Conservation (phyloP, 2,329 filamentous ascomycete species). For the Ophiostoma angusticollis region DNA sequence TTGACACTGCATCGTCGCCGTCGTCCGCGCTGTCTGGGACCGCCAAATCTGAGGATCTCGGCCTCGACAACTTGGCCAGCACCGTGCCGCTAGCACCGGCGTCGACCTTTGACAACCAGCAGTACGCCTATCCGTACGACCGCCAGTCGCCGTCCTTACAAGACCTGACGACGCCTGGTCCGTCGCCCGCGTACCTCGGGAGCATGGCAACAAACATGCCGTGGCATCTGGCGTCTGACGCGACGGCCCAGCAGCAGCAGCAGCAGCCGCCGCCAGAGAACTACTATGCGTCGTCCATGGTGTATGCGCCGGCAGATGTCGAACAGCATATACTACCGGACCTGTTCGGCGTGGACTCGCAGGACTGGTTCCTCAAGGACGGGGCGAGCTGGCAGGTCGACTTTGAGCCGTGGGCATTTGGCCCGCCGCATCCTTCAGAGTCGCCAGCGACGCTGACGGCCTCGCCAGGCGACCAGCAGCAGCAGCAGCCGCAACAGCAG, state of each 20-base stretch:
- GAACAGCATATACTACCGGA: constrained; percentile 12
- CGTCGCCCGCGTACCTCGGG: constrained; percentile 9
- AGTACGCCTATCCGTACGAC: constrained; percentile 22
- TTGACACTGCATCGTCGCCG: too few relatives aligned
- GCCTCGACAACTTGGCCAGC: not conserved
- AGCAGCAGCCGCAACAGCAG: constrained; percentile 3
- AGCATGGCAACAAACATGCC: not conserved
- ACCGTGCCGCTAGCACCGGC: too few relatives aligned
- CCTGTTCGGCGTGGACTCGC: constrained; percentile 33
- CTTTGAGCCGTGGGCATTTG: constrained; percentile 40
- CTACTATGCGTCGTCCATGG: too few relatives aligned
- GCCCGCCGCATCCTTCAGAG: not conserved
- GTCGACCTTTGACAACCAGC: constrained; percentile 12
- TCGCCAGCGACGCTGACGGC: not conserved
- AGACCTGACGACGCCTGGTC: constrained; percentile 12
- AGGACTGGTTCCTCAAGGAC: constrained; percentile 46
- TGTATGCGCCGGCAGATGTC: too few relatives aligned
- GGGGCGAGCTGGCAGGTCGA: constrained; percentile 45
- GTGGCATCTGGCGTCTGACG: too few relatives aligned
- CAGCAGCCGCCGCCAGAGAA: not conserved
- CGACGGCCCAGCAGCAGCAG: too few relatives aligned
- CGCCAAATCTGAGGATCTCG: constrained; percentile 1
- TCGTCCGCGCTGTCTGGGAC: constrained; percentile 1
- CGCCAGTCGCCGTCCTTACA: constrained; percentile 18
- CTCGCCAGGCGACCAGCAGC: not conserved